Base-by-base conservation (phyloP, 768 basidiomycete species). In the Pulveroboletus sp. region DNA sequence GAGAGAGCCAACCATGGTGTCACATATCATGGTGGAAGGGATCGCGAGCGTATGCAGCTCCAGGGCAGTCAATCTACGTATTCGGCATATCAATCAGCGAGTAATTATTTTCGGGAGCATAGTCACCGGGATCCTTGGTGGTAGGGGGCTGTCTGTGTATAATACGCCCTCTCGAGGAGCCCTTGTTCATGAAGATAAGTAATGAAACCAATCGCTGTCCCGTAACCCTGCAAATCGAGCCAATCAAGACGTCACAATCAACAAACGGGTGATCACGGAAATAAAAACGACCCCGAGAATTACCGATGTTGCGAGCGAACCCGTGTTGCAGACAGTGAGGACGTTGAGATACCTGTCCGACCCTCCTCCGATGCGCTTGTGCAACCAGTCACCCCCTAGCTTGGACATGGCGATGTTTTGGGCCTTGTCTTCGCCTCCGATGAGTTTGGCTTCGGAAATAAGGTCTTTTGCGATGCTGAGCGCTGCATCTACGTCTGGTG, bases 281-380 rank as follows among this genome's bases (percentile, higher is more conserved):
- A n/a, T n/a, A n/a, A n/a, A 34, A 33, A 50, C 6, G 32, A 5
- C 8, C 2, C 23, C 21, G 45, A 29, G 20, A 38, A 17, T 40
- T 43, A 93, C 93, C 25, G 93, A 95, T 10, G 94, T 97, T 2
- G 95, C 94, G 54, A 98, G 76, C 20, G 88, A 91, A 5, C 94
- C 94, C n/a, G 94, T 98, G 67, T 97, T 97, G 72, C 94, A 97
- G 11, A 97, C 91, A 14, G 94, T 97, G 66, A 97, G 72, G 17
- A 95, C 80, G 62, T 90, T 93, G 49, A 97, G 67, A 33, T 72
- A 76, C 38, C 72, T 72, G 23, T 70, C 72, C 16, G 72, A 63
- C 7, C 64, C 67, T 29, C 55, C 55, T 29, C 55, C 55, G 27
- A 64, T 53, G 29, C 53, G 55, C 34, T 80, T 68, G 32, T 84